These are phyloP conservation scores for Incumbomyces lentus DNA, from an alignment of 2,329 filamentous ascomycete genomes.

Conservation along the genomic window DNA sequence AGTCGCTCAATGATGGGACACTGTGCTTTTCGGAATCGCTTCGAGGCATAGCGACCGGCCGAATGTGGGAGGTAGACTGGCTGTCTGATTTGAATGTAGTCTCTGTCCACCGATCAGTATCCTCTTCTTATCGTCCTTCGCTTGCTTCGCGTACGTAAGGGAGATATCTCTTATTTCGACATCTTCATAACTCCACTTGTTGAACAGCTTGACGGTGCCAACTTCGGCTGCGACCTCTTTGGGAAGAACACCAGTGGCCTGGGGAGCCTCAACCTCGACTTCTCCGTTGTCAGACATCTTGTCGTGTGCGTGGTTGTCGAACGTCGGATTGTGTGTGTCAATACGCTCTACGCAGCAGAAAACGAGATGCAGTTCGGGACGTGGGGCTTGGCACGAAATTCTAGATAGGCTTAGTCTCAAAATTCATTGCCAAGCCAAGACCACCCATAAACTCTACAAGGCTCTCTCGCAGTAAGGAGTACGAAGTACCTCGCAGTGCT, in stretches of 20 bases:
- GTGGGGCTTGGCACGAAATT: constrained; percentile 1
- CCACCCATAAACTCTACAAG: too few relatives aligned
- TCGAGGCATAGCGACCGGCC: constrained; percentile 94
- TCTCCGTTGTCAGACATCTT: constrained; percentile 92
- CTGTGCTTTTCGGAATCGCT: constrained; percentile 99
- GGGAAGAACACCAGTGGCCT: constrained; percentile 60
- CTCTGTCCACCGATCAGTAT: constrained; percentile 49
- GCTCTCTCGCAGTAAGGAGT: too few relatives aligned
- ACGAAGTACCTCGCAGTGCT: neutral
- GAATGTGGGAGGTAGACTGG: constrained; percentile 99
- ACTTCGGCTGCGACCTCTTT: constrained; percentile 86
- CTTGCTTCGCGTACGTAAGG: constrained; percentile 68
- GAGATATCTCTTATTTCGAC: constrained; percentile 99
- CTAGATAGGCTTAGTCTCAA: neutral
- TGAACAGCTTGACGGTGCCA: constrained; percentile 92
- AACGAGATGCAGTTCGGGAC: neutral
- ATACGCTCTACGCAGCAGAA: neutral
- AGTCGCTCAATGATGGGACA: constrained; percentile 99
- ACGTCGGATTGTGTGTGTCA: too few relatives aligned
- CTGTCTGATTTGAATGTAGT: constrained; percentile 99
- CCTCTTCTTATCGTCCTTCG: constrained; percentile 5
- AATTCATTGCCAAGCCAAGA: neutral
- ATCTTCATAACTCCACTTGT: constrained; percentile 98
- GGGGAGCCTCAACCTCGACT: constrained; percentile 77
- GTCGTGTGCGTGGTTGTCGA: constrained; percentile 25